These are phyloP conservation scores for Mrakia blollopis DNA, from an alignment of 768 basidiomycete genomes.

Conservation along the genomic window DNA sequence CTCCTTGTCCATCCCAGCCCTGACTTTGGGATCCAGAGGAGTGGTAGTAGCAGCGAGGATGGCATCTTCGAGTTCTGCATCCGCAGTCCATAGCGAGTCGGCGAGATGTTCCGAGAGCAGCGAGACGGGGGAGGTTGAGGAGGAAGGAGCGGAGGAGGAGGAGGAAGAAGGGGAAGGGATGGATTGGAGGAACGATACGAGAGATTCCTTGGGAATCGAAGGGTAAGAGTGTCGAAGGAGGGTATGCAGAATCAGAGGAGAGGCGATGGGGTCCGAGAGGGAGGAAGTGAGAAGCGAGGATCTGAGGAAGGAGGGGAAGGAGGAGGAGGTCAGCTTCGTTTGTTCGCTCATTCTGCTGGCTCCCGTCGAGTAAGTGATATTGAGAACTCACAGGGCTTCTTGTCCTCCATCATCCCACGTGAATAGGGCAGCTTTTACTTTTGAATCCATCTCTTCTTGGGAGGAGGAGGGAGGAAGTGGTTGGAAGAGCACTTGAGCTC, in stretches of 20 bases:
- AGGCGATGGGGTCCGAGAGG: neutral
- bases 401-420: conserved; percentile 3
- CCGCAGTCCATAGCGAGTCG: neutral
- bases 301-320: neutral
- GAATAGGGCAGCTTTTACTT: neutral
- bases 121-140: neutral
- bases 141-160: neutral
- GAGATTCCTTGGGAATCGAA: neutral
- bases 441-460: neutral
- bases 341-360: neutral
- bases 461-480: neutral
- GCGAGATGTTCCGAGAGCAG: neutral
- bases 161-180: neutral
- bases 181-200: conserved; percentile 17
- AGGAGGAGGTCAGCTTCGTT: neutral
- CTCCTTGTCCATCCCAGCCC: neutral
- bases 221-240: neutral
- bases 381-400: neutral
- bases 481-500: neutral
- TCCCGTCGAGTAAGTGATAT: neutral
- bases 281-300: neutral
- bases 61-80: conserved; percentile 10
- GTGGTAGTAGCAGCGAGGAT: neutral
- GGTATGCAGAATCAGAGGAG: neutral
- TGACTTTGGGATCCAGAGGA: neutral